Base-by-base conservation (phyloP, 192 early-diverging fungal species). In the Umbelopsis sp. region DNA sequence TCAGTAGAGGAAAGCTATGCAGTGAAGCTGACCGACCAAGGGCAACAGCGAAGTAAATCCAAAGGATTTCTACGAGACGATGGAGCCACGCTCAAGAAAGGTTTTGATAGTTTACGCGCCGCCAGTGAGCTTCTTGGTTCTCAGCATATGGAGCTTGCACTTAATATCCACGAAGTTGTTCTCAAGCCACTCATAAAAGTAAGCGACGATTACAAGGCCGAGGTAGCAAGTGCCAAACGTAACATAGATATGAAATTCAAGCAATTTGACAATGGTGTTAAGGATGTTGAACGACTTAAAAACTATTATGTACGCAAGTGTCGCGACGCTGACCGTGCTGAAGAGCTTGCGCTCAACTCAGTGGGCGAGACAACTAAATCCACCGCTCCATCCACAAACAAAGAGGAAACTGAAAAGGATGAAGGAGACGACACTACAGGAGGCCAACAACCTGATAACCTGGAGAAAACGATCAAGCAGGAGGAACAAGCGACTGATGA, bases 271-370 rank as follows among this genome's bases (percentile, higher is more conserved):
- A 68, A 71, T 9, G 71, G 83, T 11, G 59, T 78, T 0, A 72
- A 77, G 14, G 86, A 88, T 5, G 75, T 84, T 16, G 83, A 88
- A 43, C 74, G 79, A 20, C 70, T 79, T 10, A 75, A 81, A 38
- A 66, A 45, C 1, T 59, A 68, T 68, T 88, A 88, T 73, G 69
- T 77, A 20, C 25, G 75, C 7, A 78, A 80, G 52, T 88, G 92
- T 68, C 84, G 84, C 16, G 83, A 90, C 22, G 90, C 92, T 2
- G 90, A 91, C 51, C 79, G 79, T 45, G 87, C 89, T 8, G 89
- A 93, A 52, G 74, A 86, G 50, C 74, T 74, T 29, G 83, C 84
- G 6, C 38, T 73, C 5, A 44, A 31, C 8, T 45, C 66, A 31
- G 32, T 70, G 14, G 32, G 14, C 11, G 59, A 65, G 11, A 10